phyloP scores from a whole-genome alignment of 1,139 yeast genomes.

The Suhomyces maxii region DNA sequence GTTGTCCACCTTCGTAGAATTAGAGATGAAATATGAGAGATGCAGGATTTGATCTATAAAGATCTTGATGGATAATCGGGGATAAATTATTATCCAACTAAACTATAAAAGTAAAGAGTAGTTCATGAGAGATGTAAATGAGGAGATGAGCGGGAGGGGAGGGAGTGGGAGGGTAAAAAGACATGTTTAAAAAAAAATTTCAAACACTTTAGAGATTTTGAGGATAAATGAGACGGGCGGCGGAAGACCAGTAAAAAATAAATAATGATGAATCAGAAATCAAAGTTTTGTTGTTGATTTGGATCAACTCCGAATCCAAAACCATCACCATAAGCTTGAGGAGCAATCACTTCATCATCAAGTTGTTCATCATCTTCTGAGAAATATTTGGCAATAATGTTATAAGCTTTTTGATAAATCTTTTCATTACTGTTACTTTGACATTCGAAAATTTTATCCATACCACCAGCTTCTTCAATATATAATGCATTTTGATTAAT shows the following conservation, averaged over 20 bases:
- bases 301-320: conserved; percentile 79
- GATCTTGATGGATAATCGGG: not conserved
- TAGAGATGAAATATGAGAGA: conserved; percentile 10
- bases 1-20: conserved; percentile 5
- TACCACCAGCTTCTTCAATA: conserved; percentile 98
- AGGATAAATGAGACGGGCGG: conserved; percentile 1
- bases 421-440: conserved; percentile 90
- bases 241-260: not conserved
- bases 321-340: conserved; percentile 79
- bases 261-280: conserved; percentile 34
- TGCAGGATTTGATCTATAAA: conserved; percentile 4
- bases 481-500: conserved; percentile 85
- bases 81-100: conserved; percentile 1
- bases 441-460: conserved; percentile 93
- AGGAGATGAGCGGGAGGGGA: not conserved
- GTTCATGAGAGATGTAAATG: conserved; percentile 6
- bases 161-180: too few species aligned
- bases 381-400: conserved; percentile 88
- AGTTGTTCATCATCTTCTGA: conserved; percentile 76
- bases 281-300: conserved; percentile 41
- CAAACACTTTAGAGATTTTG: not conserved
- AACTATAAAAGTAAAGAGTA: conserved; percentile 5
- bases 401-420: conserved; percentile 87
- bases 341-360: conserved; percentile 78
- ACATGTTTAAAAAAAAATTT: too few species aligned